Conservation (phyloP, 176 grass and related monocot species). For the Carex littledalei region DNA sequence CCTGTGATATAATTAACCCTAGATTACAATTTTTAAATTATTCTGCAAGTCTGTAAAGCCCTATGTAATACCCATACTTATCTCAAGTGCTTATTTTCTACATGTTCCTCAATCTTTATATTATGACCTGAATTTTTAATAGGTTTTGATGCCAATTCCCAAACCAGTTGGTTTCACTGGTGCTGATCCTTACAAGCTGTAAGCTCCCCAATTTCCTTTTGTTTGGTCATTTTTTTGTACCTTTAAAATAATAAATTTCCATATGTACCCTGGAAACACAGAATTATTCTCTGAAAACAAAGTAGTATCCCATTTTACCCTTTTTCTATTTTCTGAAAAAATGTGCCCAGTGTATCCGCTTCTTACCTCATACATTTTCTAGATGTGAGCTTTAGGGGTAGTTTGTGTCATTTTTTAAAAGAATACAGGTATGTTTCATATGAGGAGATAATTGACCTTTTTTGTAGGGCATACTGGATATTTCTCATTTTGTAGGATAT, state of each 20-base stretch:
- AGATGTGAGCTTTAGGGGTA: background rate
- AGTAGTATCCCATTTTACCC: background rate
- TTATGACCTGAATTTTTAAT: slow-evolving; percentile 21
- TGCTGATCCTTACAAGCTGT: slow-evolving; percentile 96
- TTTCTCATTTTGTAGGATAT: background rate
- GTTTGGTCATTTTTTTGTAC: background rate
- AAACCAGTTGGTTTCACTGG: slow-evolving; percentile 85
- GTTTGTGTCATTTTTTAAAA: background rate
- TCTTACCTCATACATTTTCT: background rate
- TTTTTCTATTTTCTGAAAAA: background rate
- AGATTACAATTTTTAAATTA: background rate
- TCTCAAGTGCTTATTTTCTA: slow-evolving; percentile 7
- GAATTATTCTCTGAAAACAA: background rate
- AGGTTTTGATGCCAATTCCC: slow-evolving; percentile 90
- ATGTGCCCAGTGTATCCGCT: background rate
- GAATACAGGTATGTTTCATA: slow-evolving; percentile 2
- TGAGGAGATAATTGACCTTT: background rate
- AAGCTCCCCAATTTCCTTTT: slow-evolving; percentile 17
- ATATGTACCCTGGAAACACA: background rate
- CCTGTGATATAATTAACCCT: slow-evolving; percentile 19
- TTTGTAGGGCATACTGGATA: background rate
- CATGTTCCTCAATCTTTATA: background rate
- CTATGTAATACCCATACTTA: background rate
- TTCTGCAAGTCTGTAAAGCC: background rate
- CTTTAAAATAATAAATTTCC: background rate